These are phyloP conservation scores for Leccinum angustisporum DNA, from an alignment of 1,284 basidiomycete genomes.

Conservation along the genomic window DNA sequence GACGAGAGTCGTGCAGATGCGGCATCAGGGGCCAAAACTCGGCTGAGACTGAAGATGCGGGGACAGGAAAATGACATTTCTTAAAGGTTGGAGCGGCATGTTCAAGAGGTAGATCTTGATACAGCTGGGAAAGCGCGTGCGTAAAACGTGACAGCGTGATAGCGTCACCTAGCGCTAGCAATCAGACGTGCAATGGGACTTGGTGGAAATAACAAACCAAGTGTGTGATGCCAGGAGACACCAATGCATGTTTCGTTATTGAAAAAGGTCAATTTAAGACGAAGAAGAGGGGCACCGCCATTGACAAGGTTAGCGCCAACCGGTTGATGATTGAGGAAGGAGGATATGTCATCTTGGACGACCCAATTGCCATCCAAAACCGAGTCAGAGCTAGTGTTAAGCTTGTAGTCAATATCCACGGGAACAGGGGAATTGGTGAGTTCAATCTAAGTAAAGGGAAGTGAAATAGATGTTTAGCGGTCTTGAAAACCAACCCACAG, in stretches of 20 bases:
- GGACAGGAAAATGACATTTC: constrained; percentile 21
- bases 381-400: constrained; percentile 5
- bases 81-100: constrained; percentile 21
- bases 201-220: constrained; percentile 12
- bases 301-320: constrained; percentile 14
- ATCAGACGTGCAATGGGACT: constrained; percentile 1
- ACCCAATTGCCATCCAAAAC: constrained; percentile 27
- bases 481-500: constrained; percentile 17
- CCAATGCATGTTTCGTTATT: constrained; percentile 30
- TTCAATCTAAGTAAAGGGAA: constrained; percentile 22
- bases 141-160: constrained; percentile 30
- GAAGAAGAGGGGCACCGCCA: constrained; percentile 24
- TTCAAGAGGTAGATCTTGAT: constrained; percentile 19
- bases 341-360: constrained; percentile 27
- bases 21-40: constrained; percentile 19
- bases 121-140: constrained; percentile 28
- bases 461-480: constrained; percentile 4
- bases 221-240: constrained; percentile 36
- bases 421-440: constrained; percentile 11
- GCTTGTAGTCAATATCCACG: constrained; percentile 4
- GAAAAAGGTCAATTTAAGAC: constrained; percentile 31
- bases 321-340: constrained; percentile 17
- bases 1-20: constrained; percentile 19
- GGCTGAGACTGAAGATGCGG: constrained; percentile 1
- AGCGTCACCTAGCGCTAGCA: constrained; percentile 29